A percentile compares a stretch with the other conserved stretches of the same genome.
phyloP scores from a whole-genome alignment of 2,329 filamentous ascomycete genomes.

The Apiospora sp. region DNA sequence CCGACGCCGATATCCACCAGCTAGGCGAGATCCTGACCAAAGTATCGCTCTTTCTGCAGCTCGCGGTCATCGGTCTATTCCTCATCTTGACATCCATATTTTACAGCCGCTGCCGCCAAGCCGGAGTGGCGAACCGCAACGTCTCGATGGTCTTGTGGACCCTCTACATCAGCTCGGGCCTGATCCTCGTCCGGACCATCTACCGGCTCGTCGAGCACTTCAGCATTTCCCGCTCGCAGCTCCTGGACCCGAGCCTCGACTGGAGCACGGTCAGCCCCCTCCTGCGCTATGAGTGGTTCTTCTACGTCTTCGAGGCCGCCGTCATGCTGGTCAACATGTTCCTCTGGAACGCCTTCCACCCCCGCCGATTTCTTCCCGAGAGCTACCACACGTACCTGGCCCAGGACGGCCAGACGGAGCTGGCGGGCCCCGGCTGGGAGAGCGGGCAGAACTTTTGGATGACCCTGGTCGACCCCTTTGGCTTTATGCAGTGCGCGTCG shows the following conservation, averaged over 20 bases:
- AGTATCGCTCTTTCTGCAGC: constrained; percentile 45
- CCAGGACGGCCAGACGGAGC: constrained; percentile 47
- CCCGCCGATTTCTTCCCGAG: constrained; percentile 48
- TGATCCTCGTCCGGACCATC: constrained; percentile 53
- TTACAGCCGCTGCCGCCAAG: constrained; percentile 38
- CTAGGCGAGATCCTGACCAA: constrained; percentile 29
- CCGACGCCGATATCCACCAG: constrained; percentile 20
- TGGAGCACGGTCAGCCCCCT: constrained; percentile 42
- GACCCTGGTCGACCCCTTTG: constrained; percentile 42
- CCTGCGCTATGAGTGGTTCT: constrained; percentile 53
- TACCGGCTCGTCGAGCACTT: constrained; percentile 55
- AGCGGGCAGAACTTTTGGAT: constrained; percentile 37
- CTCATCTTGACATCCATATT: constrained; percentile 45
- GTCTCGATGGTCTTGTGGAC: constrained; percentile 38
- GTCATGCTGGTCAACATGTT: constrained; percentile 50
- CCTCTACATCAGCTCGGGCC: constrained; percentile 46
- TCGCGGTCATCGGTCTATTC: constrained; percentile 48
- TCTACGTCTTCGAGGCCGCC: constrained; percentile 53
- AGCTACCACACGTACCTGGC: constrained; percentile 47
- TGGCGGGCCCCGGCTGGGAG: constrained; percentile 42
- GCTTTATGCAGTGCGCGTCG: constrained; percentile 27
- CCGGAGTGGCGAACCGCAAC: constrained; percentile 35
- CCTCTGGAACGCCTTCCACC: constrained; percentile 50
- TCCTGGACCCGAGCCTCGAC: constrained; percentile 41
- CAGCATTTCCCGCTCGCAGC: constrained; percentile 43